Base-by-base conservation (phyloP, 495 filamentous ascomycete species). In the Lineolata rhizophorae region DNA sequence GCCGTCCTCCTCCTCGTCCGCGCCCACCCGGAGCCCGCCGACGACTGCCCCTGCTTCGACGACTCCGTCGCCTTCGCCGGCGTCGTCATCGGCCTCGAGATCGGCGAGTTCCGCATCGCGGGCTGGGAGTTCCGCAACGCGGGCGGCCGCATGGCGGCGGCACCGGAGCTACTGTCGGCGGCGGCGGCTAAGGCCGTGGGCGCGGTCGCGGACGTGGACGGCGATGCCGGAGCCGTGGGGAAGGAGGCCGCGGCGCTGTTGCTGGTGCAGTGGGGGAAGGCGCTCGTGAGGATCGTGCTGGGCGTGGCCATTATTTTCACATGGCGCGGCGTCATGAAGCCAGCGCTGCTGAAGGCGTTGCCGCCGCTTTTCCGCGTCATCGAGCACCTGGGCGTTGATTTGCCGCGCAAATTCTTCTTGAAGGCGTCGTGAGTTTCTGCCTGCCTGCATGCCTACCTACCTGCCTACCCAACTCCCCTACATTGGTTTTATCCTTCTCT, bases 11-110 rank as follows among this genome's bases (percentile, higher is more conserved):
- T 22, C 5, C 19, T 19, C 19, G 75, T 95, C 20, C 69, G 87
- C 29, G 67, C 93, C 13, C 85, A 97, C 51, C 87, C 87, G 1
- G 87, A 97, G 41, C 87, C 87, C 2, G 87, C 82, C 0, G 87
- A 97, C 50, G 76, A 92, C 48, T 97, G 87, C 43, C 87, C 87
- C 11, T 97, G 87, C 47, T 97, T 91, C 48, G 87, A 97, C 49
- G 87, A 97, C 55, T 84, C 77, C 41, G 80, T 97, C 21, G 70
- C 84, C 5, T 97, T 95, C 47, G 72, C 81, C 14, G 87, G 77
- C 4, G 84, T 93, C 18, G 62, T 80, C 35, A 72, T 92, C 31
- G 87, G 87, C 0, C 56, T 76, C 29, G 70, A 85, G 41, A 46
- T 72, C 27, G 82, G 76, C 2, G 72, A 64, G 11, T 95, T 82